Base-by-base conservation (phyloP, 306 rosid genomes). In the Prunus kanzakura region DNA sequence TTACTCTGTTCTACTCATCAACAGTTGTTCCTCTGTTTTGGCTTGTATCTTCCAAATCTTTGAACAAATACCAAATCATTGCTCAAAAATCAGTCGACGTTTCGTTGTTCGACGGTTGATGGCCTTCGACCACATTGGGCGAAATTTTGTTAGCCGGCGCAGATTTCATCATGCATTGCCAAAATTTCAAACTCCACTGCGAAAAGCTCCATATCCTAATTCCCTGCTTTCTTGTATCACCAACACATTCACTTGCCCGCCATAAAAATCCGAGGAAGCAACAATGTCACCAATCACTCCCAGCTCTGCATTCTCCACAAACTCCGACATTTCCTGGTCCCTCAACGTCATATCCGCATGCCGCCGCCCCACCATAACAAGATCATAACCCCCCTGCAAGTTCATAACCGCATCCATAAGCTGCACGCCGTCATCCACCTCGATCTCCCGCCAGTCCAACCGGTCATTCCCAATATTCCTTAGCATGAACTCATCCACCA, bases 231-330 rank as follows among this genome's bases (percentile, higher is more conserved):
- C 78, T 43, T 86, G 92, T 76, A 78, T 30, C 30, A 88, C 90
- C 52, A 88, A 73, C 0, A 88, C 69, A 0, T 87, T 72, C 68
- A 65, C 78, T 64, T 1, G 69, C 0, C 87, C 90, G 4, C 75
- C 46, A 72, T 83, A 86, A 25, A 86, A 86, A 30, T 88, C 89
- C 1, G 76, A 13, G 0, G 92, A 84, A 1, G 88, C 81, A 60
- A 86, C 70, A 88, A 84, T 83, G 38, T 88, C 92, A 0, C 92
- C 92, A 11, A 81, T 32, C 67, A 86, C 19, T 4, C 96, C 91
- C 22, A 88, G 79, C 47, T 83, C 87, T 3, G 68, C 79, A 76
- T 84, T 83, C 55, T 84, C 90, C 70, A 88, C 61, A 8, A 90
- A 81, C 15, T 6, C 77, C 0, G 73, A 4, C 90, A 86, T 88